Conservation (phyloP, 1,139 yeast species). For the Pichia sp. region DNA sequence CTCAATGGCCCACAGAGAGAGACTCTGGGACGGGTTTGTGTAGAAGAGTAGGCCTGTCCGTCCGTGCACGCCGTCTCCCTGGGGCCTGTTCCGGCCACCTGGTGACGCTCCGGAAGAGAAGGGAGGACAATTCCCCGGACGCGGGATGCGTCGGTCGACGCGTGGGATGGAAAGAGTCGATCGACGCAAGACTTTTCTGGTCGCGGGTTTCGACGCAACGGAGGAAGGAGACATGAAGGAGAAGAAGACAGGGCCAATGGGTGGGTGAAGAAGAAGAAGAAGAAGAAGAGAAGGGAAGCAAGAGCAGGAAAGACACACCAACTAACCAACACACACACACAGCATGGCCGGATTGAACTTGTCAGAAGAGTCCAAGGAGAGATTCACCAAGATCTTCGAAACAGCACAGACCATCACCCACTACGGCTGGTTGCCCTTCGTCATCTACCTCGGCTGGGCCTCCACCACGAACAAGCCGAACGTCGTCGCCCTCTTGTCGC, state of each 20-base stretch:
- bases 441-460: constrained; percentile 89
- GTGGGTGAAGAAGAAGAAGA: background rate
- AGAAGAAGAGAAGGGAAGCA: background rate
- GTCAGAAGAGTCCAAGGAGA: constrained; percentile 79
- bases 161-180: background rate
- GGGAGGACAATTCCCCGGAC: constrained; percentile 1
- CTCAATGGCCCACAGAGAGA: too few relatives aligned
- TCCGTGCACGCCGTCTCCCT: background rate
- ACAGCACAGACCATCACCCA: constrained; percentile 85
- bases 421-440: constrained; percentile 95
- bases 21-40: too few relatives aligned
- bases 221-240: background rate
- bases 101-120: background rate
- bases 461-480: constrained; percentile 83
- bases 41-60: too few relatives aligned
- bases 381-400: constrained; percentile 77
- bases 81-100: background rate
- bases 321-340: background rate
- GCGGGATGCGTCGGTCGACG: constrained; percentile 1
- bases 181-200: constrained; percentile 1
- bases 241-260: background rate
- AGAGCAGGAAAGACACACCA: background rate
- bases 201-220: too few relatives aligned
- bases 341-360: constrained; percentile 35
- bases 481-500: constrained; percentile 49